Evolutionary conservation across 345 rosid species (phyloP).

Genomic region (Gossypium thurberi): DNA sequence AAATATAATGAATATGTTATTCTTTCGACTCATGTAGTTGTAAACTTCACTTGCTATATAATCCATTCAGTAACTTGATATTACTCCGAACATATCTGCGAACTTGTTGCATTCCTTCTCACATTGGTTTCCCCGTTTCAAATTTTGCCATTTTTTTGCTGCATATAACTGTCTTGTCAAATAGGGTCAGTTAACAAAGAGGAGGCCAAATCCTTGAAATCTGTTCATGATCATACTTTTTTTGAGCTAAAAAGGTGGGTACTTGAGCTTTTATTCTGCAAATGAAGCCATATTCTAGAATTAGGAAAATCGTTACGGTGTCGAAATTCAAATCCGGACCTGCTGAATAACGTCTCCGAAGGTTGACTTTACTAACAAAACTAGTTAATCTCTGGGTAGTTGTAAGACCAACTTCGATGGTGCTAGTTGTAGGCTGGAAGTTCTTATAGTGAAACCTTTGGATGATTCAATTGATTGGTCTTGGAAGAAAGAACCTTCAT

Average conservation of each 20-base stretch:
- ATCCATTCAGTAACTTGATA: slow-evolving; percentile 7
- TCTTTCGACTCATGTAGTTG: slow-evolving; percentile 8
- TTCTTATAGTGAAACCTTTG: not conserved
- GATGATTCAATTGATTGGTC: not conserved
- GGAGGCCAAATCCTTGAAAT: not conserved
- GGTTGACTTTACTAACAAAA: too few relatives aligned
- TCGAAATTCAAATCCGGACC: too few relatives aligned
- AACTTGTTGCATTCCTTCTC: not conserved
- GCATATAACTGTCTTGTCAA: not conserved
- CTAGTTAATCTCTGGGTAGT: too few relatives aligned
- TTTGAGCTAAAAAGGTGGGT: not conserved
- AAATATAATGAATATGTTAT: not conserved
- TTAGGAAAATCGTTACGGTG: too few relatives aligned
- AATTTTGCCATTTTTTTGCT: not conserved
- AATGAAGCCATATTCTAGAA: too few relatives aligned
- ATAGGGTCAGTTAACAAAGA: not conserved
- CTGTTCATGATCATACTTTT: not conserved
- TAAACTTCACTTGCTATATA: slow-evolving; percentile 12
- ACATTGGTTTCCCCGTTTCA: not conserved
- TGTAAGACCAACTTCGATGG: too few relatives aligned
- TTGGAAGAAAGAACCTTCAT: not conserved
- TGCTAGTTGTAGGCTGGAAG: not conserved
- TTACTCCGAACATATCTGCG: not conserved
- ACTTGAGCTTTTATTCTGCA: not conserved
- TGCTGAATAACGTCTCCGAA: too few relatives aligned